Evolutionary conservation across 2,329 filamentous ascomycete species (phyloP).

Genomic region (Fusarium illudens): DNA sequence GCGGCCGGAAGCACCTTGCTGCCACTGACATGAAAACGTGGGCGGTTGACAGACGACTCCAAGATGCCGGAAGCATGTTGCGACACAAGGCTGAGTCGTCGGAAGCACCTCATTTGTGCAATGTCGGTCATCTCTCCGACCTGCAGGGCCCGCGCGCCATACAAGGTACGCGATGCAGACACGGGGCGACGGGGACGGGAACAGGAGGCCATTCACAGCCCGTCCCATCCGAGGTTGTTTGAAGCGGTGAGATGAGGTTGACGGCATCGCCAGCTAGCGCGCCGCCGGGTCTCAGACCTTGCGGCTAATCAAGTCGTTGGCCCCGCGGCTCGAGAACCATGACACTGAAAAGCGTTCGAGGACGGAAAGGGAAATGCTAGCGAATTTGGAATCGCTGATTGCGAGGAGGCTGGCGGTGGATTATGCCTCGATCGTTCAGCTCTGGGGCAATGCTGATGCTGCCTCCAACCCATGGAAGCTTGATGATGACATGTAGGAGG

Average conservation of each 20-base stretch:
- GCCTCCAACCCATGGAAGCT: not conserved
- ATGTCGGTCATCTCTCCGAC: not conserved
- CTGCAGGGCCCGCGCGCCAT: slow-evolving; percentile 4
- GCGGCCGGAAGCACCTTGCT: not conserved
- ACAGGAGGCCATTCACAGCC: slow-evolving; percentile 28
- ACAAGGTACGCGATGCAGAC: slow-evolving; percentile 19
- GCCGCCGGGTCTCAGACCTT: slow-evolving; percentile 27
- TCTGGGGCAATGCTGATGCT: not conserved
- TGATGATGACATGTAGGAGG: not conserved
- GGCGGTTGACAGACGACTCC: not conserved
- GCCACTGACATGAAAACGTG: slow-evolving; percentile 4
- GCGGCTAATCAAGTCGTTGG: slow-evolving; percentile 30
- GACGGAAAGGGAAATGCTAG: slow-evolving; percentile 13
- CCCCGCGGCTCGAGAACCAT: slow-evolving; percentile 18
- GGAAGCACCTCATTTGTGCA: slow-evolving; percentile 14
- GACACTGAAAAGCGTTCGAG: slow-evolving; percentile 12
- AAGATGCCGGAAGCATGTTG: slow-evolving; percentile 1
- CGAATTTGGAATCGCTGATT: slow-evolving; percentile 7
- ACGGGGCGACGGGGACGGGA: slow-evolving; percentile 9
- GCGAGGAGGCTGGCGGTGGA: slow-evolving; percentile 4
- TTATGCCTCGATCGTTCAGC: not conserved
- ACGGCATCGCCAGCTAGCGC: slow-evolving; percentile 28
- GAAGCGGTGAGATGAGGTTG: slow-evolving; percentile 38
- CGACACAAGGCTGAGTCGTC: slow-evolving; percentile 2
- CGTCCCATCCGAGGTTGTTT: slow-evolving; percentile 15